Conservation (phyloP, 2,329 filamentous ascomycete genomes). For the Ophiostoma ulmi region DNA sequence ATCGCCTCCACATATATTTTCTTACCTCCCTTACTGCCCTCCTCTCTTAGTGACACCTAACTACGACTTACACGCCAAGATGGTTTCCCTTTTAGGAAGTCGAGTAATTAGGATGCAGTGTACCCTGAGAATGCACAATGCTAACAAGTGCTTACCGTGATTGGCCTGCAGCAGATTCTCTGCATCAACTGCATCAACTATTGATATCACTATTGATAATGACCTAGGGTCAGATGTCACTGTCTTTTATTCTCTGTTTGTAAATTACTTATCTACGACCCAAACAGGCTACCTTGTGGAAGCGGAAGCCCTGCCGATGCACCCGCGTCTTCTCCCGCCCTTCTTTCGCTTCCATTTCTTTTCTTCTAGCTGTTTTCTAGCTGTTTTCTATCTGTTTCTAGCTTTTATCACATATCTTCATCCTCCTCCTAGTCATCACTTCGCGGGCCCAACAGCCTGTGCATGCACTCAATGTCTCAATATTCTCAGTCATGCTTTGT, state of each 20-base stretch:
- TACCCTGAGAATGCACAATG: slow-evolving; percentile 22
- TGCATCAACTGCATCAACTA: not conserved
- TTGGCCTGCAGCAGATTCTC: not conserved
- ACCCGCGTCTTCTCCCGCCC: not conserved
- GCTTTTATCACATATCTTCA: not conserved
- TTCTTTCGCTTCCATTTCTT: slow-evolving; percentile 5
- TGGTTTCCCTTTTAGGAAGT: not conserved
- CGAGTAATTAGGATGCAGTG: not conserved
- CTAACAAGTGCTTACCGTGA: slow-evolving; percentile 12
- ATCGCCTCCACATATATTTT: no score
- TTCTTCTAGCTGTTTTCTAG: not conserved
- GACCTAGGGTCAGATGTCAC: no score
- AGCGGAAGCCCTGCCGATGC: not conserved
- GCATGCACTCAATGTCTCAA: not conserved
- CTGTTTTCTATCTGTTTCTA: not conserved
- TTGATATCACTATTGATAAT: not conserved
- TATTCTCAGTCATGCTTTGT: not conserved
- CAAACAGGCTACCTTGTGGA: not conserved
- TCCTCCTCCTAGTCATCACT: not conserved
- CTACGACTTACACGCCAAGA: not conserved
- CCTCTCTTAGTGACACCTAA: not conserved
- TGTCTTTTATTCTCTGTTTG: not conserved
- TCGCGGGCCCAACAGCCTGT: not conserved
- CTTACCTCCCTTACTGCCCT: not conserved
- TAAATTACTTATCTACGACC: not conserved